A percentile compares a stretch with the other conserved stretches of the same genome.
Conservation (phyloP, 1,284 basidiomycete species). For the Erythrobasidium hasegawianum region DNA sequence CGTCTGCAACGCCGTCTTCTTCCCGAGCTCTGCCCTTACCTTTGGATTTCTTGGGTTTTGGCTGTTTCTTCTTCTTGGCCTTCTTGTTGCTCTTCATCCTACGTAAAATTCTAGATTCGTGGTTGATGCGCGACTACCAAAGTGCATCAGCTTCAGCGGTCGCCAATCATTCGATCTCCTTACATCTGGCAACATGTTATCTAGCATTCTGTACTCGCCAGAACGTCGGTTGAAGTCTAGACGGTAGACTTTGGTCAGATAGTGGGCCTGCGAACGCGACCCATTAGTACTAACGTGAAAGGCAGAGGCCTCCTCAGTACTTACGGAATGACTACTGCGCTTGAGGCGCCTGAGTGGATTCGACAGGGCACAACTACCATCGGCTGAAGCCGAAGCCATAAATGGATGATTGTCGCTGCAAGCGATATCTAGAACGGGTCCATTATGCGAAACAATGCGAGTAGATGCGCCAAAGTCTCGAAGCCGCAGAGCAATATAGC, state of each 20-base stretch:
- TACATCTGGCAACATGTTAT: slow-evolving; percentile 72
- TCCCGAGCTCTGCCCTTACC: not conserved
- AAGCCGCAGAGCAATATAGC: slow-evolving; percentile 30
- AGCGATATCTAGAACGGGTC: slow-evolving; percentile 70
- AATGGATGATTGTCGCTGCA: slow-evolving; percentile 82
- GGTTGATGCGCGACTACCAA: not conserved
- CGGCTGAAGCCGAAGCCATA: slow-evolving; percentile 70
- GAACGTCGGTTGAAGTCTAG: slow-evolving; percentile 74
- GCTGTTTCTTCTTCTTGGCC: not conserved
- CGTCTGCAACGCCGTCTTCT: too few relatives aligned
- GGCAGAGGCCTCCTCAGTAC: slow-evolving; percentile 42
- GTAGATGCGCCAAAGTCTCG: slow-evolving; percentile 25
- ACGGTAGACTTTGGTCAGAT: slow-evolving; percentile 70
- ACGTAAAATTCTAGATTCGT: not conserved
- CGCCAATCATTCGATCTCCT: slow-evolving; percentile 25
- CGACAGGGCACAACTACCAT: slow-evolving; percentile 66
- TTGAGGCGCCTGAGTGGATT: slow-evolving; percentile 68
- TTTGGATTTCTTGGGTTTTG: slow-evolving; percentile 9
- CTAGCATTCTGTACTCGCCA: slow-evolving; percentile 73
- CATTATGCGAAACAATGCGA: slow-evolving; percentile 49
- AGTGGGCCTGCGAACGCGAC: slow-evolving; percentile 59
- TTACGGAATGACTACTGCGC: slow-evolving; percentile 62
- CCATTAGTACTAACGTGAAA: not conserved
- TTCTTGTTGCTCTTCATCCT: not conserved
- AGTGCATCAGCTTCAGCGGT: not conserved